phyloP scores from a whole-genome alignment of 192 early-diverging fungal species.

The Backusella psychrophila region DNA sequence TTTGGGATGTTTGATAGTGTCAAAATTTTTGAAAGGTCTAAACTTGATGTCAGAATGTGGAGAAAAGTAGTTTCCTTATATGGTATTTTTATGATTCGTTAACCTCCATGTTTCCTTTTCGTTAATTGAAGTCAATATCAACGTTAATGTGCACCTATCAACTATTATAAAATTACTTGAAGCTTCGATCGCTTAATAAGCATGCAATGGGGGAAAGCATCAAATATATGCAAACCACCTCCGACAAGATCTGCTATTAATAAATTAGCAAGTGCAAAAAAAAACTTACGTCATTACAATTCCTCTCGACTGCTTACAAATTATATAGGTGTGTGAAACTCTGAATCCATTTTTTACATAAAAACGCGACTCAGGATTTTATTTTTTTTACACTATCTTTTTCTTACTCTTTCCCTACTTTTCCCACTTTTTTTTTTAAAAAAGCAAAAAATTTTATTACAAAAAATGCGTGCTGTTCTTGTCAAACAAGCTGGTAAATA shows the following conservation, averaged over 20 bases:
- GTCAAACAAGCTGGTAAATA: slow-evolving; percentile 42
- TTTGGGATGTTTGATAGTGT: no score
- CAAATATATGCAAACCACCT: neutral
- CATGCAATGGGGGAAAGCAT: neutral
- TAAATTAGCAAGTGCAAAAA: neutral
- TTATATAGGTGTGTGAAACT: neutral
- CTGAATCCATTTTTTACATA: neutral
- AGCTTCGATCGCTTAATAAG: neutral
- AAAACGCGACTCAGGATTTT: neutral
- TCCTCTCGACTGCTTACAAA: neutral
- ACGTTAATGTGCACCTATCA: neutral
- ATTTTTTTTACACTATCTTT: neutral
- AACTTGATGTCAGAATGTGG: no score
- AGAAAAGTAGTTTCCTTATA: no score
- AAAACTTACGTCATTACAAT: slow-evolving; percentile 4
- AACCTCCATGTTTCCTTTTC: no score
- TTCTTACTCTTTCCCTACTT: neutral
- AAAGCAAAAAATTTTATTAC: neutral
- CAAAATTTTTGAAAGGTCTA: no score
- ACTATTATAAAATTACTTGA: neutral
- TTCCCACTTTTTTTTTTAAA: neutral
- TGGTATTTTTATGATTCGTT: no score
- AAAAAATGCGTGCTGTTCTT: slow-evolving; percentile 48
- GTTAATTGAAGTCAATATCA: neutral
- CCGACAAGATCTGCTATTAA: neutral